Percentiles rank a stretch among this genome's conserved stretches.
These are phyloP conservation scores for Termitomyces bulborhizus DNA, from an alignment of 768 basidiomycete genomes.

Conservation along the genomic window DNA sequence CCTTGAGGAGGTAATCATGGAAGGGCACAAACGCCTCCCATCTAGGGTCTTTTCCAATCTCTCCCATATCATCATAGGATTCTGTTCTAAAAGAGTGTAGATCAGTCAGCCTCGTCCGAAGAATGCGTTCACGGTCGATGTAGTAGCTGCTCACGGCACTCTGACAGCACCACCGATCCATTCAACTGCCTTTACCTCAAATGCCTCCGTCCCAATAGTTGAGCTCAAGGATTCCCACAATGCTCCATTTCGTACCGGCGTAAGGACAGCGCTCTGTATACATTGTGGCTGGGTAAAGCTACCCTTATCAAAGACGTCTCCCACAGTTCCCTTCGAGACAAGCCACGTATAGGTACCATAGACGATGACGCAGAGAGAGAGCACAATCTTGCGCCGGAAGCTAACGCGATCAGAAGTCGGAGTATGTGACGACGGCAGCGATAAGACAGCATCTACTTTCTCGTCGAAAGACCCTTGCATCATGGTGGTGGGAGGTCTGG, in stretches of 20 bases:
- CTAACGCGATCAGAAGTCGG: background rate
- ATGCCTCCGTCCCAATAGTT: conserved; percentile 27
- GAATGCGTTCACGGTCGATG: background rate
- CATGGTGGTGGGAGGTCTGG: conserved; percentile 2
- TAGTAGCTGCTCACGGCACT: conserved; percentile 31
- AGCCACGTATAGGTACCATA: conserved; percentile 7
- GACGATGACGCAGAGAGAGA: conserved; percentile 2
- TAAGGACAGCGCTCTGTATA: conserved; percentile 30
- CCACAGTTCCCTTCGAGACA: background rate
- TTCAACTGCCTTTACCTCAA: conserved; percentile 33
- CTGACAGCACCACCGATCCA: conserved; percentile 46
- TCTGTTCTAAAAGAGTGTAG: conserved; percentile 34
- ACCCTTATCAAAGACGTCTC: background rate
- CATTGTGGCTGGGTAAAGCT: conserved; percentile 15
- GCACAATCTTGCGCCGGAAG: background rate
- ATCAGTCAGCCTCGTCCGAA: background rate
- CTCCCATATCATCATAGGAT: conserved; percentile 43
- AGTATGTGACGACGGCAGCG: background rate
- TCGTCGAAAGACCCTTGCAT: conserved; percentile 3
- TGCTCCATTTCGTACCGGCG: conserved; percentile 22
- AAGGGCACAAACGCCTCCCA: conserved; percentile 51
- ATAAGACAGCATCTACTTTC: background rate
- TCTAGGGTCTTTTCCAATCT: conserved; percentile 41
- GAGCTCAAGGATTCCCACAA: conserved; percentile 28
- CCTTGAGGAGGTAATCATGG: conserved; percentile 44